Base-by-base conservation (phyloP, 768 basidiomycete species). In the Tulasnella sp. region DNA sequence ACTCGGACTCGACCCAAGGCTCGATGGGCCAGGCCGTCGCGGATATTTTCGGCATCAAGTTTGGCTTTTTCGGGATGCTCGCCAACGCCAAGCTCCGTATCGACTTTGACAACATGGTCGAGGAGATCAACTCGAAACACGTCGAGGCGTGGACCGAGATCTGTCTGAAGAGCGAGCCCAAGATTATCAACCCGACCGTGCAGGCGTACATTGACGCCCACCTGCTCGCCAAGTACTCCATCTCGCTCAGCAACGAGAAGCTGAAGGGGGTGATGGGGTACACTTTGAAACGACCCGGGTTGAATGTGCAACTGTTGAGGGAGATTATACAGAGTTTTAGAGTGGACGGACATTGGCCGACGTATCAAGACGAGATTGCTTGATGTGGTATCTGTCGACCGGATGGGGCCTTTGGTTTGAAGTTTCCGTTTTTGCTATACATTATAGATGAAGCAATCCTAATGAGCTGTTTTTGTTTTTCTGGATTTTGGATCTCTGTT, bases 311-410 rank as follows among this genome's bases (percentile, higher is more conserved):
- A 15, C 71, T 76, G 6, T 66, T 91, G 52, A 71, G 73, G 64
- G 86, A 89, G 57, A 74, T 86, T 29, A 77, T 91, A 32, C 82
- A 84, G 63, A 83, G 84, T 67, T 89, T 84, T 81, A 86, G 84
- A 66, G 79, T 69, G 12, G 88, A 91, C 63, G 79, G 81, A 37
- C 69, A 60, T 57, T 75, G 73, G 72, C 74, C 74, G 15, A 69
- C 64, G 27, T 52, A 52, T 37, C 50, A 52, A 36, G 50, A 52
- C 36, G n/a, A n/a, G n/a, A n/a, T n/a, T n/a, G n/a, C n/a, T n/a
- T n/a, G n/a, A n/a, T n/a, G n/a, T n/a, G n/a, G n/a, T n/a, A n/a
- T n/a, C n/a, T n/a, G n/a, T n/a, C n/a, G n/a, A n/a, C n/a, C n/a
- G n/a, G n/a, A n/a, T n/a, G n/a, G n/a, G n/a, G n/a, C n/a, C n/a